Evolutionary conservation across 352 stramenopile genomes (phyloP), one percentile per base, ranked within the genome.

Genomic region (Phytopythium montanum): DNA sequence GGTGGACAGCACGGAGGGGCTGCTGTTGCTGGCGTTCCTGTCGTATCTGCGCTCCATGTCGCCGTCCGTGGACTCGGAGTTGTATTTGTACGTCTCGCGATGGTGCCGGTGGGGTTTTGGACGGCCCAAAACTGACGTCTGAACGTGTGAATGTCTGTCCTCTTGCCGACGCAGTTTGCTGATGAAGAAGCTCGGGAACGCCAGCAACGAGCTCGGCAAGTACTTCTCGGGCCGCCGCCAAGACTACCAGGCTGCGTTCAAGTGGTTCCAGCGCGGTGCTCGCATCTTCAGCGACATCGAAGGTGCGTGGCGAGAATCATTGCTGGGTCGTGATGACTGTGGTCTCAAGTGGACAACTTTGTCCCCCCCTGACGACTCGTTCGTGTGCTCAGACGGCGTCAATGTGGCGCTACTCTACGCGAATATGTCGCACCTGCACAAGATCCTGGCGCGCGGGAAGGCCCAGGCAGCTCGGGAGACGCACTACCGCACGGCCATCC

Each of bases 141-240:
- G 33, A 10, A 46, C 60, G 36, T 39, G n/a, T n/a, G n/a, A n/a
- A n/a, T n/a, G 46, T 48, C 34, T 46, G 16, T 59, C 12, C 52
- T 39, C 66, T 56, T 66, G 46, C 59, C 23, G 8, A 31, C 25
- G 34, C 70, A 94, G 85, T 31, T 58, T 86, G 39, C 57, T 95
- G 54, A 91, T 95, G 81, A 95, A 93, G 61, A 95, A 95, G 48
- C 65, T 95, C 0, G 85, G 85, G n/a, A 95, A 95, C 33, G 76
- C 83, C 2, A 90, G 81, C 39, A 95, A 95, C 56, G 85, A 95
- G 59, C 61, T 90, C 1, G 85, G 83, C 21, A 95, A 95, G 50
- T 83, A 84, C 59, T 91, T 73, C 25, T 60, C 92, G 12, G 73
- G 65, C 2, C 39, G 26, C 0, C 77, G 76, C 1, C 72, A 56